Conservation (phyloP, 208 protist species). For the Crithidia expoeki region DNA sequence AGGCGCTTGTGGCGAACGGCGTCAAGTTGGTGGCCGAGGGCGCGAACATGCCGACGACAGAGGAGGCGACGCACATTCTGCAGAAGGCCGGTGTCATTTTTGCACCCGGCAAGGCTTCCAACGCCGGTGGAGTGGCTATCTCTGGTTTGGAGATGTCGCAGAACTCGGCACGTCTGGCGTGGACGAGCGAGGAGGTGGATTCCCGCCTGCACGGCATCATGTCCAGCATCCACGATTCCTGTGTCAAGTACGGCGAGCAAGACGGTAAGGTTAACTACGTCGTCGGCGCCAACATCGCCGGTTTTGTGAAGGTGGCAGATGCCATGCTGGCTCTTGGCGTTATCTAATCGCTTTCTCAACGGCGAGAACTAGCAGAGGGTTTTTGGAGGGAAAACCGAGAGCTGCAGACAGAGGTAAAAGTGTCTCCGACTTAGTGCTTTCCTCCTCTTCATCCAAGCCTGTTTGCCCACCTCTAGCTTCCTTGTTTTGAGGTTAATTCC, state of each 20-base stretch:
- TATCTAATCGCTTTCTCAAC: conserved; percentile 32
- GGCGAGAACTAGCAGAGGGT: too few relatives aligned
- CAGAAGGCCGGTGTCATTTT: conserved; percentile 69
- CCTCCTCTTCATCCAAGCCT: too few relatives aligned
- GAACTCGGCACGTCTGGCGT: conserved; percentile 84
- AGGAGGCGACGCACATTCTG: conserved; percentile 82
- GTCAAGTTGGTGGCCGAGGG: conserved; percentile 86
- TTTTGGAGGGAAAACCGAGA: too few relatives aligned
- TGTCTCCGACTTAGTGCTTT: too few relatives aligned
- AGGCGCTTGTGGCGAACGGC: conserved; percentile 76
- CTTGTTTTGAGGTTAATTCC: too few relatives aligned
- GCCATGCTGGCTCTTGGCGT: conserved; percentile 74
- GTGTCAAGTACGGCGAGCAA: conserved; percentile 56
- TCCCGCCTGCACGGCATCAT: conserved; percentile 89
- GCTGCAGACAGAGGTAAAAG: too few relatives aligned
- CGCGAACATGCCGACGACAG: conserved; percentile 93
- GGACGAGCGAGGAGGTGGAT: conserved; percentile 91
- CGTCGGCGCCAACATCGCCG: conserved; percentile 93
- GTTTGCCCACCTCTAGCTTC: too few relatives aligned
- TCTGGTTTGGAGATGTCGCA: conserved; percentile 96
- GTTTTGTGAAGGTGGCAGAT: conserved; percentile 87
- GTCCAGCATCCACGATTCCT: conserved; percentile 82
- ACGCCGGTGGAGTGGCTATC: conserved; percentile 94
- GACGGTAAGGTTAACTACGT: conserved; percentile 68
- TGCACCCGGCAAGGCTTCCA: conserved; percentile 93